phyloP scores from a whole-genome alignment of 371 early-diverging fungal genomes.

The Mucor lusitanicus region DNA sequence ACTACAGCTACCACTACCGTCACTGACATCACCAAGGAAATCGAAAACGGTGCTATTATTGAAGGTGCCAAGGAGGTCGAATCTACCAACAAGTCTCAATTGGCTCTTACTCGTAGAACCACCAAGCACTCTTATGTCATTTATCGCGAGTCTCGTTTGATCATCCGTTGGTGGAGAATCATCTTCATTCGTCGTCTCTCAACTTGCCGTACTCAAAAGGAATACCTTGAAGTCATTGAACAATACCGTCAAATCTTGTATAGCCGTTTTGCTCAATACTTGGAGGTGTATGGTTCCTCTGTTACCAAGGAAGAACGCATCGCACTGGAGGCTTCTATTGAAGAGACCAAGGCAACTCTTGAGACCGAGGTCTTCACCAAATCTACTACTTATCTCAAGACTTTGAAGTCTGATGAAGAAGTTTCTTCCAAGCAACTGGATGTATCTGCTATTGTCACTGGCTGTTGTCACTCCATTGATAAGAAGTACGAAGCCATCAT shows the following conservation, averaged over 20 bases:
- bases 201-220: constrained; percentile 24
- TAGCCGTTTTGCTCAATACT: constrained; percentile 19
- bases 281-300: constrained; percentile 16
- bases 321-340: constrained; percentile 9
- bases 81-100: constrained; percentile 8
- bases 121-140: constrained; percentile 11
- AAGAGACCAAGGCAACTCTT: constrained; percentile 14
- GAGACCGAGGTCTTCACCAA: constrained; percentile 19
- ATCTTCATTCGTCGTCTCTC: constrained; percentile 24
- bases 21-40: constrained; percentile 19
- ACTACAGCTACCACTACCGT: neutral
- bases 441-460: neutral
- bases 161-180: constrained; percentile 31
- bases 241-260: constrained; percentile 25
- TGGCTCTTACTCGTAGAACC: constrained; percentile 4
- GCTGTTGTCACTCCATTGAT: constrained; percentile 9
- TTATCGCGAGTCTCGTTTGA: constrained; percentile 17
- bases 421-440: constrained; percentile 11
- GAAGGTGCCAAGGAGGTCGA: constrained; percentile 25
- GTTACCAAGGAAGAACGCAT: constrained; percentile 6
- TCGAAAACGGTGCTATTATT: constrained; percentile 24
- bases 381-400: constrained; percentile 12
- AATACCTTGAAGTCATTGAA: constrained; percentile 26
- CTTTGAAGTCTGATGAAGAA: constrained; percentile 11
- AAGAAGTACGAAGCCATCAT: constrained; percentile 12